phyloP scores from a whole-genome alignment of 2,329 filamentous ascomycete species.

The Xylaria sp. region DNA sequence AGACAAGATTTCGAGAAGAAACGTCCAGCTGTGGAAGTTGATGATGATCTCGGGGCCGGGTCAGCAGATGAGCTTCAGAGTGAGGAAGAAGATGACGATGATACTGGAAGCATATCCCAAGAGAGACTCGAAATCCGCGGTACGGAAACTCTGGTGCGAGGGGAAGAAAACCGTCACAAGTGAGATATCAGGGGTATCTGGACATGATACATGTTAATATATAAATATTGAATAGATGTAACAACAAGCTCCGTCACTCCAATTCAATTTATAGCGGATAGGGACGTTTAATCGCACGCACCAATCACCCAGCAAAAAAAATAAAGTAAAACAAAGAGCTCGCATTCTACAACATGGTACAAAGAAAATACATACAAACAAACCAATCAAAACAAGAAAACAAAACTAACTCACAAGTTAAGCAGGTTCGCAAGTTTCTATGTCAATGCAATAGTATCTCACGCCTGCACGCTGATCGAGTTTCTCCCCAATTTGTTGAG shows the following conservation, averaged over 20 bases:
- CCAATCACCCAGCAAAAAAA: too few species aligned
- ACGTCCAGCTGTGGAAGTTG: conserved; percentile 50
- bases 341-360: too few species aligned
- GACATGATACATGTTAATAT: background rate
- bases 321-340: background rate
- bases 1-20: conserved; percentile 91
- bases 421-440: background rate
- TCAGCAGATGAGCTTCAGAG: conserved; percentile 44
- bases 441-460: background rate
- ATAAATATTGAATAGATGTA: background rate
- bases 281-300: too few species aligned
- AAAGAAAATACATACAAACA: background rate
- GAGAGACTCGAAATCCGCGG: conserved; percentile 36
- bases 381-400: too few species aligned
- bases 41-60: conserved; percentile 42
- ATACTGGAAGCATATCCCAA: conserved; percentile 36
- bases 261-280: background rate
- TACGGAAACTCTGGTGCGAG: conserved; percentile 30
- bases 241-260: background rate
- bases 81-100: conserved; percentile 43
- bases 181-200: background rate
- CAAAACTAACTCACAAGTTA: background rate
- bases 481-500: background rate
- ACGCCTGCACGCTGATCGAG: background rate
- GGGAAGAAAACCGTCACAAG: conserved; percentile 17